Conservation (phyloP, 345 rosid genomes). For the Populus davidiana region DNA sequence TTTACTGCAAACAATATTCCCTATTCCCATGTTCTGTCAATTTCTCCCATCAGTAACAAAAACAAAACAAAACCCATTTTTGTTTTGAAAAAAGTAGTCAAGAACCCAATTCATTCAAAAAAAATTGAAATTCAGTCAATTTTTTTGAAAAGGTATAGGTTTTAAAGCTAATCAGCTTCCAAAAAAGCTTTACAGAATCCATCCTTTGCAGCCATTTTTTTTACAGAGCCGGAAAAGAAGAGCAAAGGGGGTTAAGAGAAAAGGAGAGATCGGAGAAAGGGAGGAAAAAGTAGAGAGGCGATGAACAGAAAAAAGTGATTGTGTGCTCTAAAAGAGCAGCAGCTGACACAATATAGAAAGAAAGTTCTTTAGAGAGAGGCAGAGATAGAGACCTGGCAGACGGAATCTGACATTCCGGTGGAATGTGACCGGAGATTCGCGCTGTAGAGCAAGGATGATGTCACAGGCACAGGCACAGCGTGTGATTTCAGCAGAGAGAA, state of each 20-base stretch:
- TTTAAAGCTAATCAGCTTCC: not conserved
- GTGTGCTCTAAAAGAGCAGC: not conserved
- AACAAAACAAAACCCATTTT: not conserved
- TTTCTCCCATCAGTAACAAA: not conserved
- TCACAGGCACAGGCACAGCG: not conserved
- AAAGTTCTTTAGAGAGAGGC: not conserved
- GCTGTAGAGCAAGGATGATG: not conserved
- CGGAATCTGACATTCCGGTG: constrained; percentile 26
- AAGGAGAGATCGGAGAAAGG: constrained; percentile 3
- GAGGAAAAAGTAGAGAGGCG: not conserved
- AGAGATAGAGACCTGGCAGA: constrained; percentile 11
- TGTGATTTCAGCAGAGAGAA: not conserved
- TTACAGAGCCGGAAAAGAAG: not conserved
- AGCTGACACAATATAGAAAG: not conserved
- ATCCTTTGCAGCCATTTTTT: not conserved
- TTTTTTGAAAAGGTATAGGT: not conserved
- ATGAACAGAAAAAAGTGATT: not conserved
- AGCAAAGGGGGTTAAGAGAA: not conserved
- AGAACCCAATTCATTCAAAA: not conserved
- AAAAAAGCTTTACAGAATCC: constrained; percentile 9
- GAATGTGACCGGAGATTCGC: constrained; percentile 21
- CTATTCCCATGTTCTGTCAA: not conserved
- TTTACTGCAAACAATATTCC: not conserved
- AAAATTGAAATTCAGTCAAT: constrained; percentile 5
- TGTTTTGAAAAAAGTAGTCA: too few species aligned